A percentile compares a stretch with the other conserved stretches of the same genome.
Evolutionary conservation across 2,329 filamentous ascomycete species (phyloP).

Genomic region (Alternaria incomplexa): DNA sequence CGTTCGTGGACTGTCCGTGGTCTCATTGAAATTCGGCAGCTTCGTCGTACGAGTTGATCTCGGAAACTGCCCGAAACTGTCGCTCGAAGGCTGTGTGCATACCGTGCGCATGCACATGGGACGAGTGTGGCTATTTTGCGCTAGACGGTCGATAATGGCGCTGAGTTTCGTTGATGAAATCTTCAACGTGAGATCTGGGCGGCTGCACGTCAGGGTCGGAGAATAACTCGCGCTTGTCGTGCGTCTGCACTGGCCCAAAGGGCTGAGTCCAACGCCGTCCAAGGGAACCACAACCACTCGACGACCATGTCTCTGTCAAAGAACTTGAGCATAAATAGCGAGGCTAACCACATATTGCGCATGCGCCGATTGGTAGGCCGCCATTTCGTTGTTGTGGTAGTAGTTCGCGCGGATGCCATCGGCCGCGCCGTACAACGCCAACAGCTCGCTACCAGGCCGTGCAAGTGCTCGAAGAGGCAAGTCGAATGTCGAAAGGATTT

Average conservation of each 20-base stretch:
- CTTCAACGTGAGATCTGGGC: constrained; percentile 4
- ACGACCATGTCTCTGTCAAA: neutral
- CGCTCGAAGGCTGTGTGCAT: constrained; percentile 30
- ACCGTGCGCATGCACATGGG: constrained; percentile 10
- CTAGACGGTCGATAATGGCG: neutral
- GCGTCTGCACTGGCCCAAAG: neutral
- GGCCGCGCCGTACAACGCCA: constrained; percentile 41
- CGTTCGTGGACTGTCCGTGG: constrained; percentile 39
- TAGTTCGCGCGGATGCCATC: constrained; percentile 31
- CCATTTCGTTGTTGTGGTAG: constrained; percentile 11
- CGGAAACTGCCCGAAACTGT: constrained; percentile 28
- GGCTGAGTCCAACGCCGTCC: neutral
- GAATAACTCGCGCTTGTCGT: neutral
- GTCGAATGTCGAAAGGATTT: neutral
- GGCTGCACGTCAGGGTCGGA: neutral
- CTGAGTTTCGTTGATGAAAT: neutral
- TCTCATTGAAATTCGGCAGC: constrained; percentile 34
- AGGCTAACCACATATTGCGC: neutral
- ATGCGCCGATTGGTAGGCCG: constrained; percentile 18
- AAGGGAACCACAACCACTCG: neutral
- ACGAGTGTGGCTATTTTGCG: constrained; percentile 2
- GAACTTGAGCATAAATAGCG: neutral
- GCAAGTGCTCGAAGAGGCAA: constrained; percentile 2
- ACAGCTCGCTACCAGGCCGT: constrained; percentile 37
- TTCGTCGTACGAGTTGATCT: constrained; percentile 31